phyloP scores from a whole-genome alignment of 805 yeast species.

The Candida tammaniensis region DNA sequence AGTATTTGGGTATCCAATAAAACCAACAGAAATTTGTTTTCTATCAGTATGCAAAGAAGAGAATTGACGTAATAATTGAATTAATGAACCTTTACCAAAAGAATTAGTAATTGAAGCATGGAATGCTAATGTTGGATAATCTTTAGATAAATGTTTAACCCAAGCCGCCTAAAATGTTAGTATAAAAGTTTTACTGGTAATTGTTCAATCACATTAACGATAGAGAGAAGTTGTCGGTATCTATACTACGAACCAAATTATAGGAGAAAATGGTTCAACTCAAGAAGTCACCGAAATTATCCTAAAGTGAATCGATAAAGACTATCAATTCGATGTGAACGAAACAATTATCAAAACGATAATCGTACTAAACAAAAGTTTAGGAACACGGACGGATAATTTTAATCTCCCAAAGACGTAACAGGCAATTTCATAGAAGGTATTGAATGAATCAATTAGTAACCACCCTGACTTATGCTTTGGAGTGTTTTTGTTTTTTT shows the following conservation, averaged over 20 bases:
- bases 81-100: conserved; percentile 94
- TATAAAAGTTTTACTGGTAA: conserved; percentile 2
- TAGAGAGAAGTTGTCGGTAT: conserved; percentile 56
- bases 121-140: conserved; percentile 92
- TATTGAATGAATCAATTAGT: conserved; percentile 31
- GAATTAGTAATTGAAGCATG: conserved; percentile 98
- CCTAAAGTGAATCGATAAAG: conserved; percentile 43
- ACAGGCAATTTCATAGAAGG: conserved; percentile 67
- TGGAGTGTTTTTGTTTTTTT: conserved; percentile 44
- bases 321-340: conserved; percentile 32
- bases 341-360: conserved; percentile 36
- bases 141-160: conserved; percentile 92
- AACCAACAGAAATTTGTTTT: conserved; percentile 94
- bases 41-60: conserved; percentile 88
- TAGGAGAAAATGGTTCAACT: conserved; percentile 61
- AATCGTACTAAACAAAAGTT: conserved; percentile 36
- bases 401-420: conserved; percentile 94
- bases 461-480: conserved; percentile 81
- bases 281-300: conserved; percentile 61
- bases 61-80: conserved; percentile 90
- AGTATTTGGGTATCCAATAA: conserved; percentile 97
- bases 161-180: conserved; percentile 78
- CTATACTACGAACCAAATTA: conserved; percentile 80
- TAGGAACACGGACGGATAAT: conserved; percentile 52
- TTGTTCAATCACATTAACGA: neutral